Evolutionary conservation across 306 rosid species (phyloP), one percentile per base, ranked within the genome.

Genomic region (Trifolium dubium): DNA sequence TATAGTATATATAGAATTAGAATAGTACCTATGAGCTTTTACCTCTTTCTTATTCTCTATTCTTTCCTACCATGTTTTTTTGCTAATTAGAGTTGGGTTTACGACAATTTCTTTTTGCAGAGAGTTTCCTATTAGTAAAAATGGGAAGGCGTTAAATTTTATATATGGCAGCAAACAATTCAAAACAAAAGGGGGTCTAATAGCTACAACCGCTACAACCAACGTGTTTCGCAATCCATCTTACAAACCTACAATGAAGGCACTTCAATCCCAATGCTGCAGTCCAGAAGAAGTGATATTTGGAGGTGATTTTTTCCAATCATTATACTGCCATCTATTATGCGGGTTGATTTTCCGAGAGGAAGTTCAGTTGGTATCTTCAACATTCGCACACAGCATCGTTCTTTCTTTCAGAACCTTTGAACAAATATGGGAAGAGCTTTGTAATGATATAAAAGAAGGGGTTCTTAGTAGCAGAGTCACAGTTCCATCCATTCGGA

Each of bases 281-380:
- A 89, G 99, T 90, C 99, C 98, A 0, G 97, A 95, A 14, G 99
- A 92, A 75, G 99, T 95, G 54, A 88, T 95, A 55, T 95, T 95
- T 30, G 97, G 97, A 29, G 84, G 90, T 5, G 98, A 92, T 70
- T 90, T 92, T 70, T 86, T 80, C 67, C 96, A 95, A 74, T 92
- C 99, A 6, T 53, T 95, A 7, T 95, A 95, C 77, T 95, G 99
- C 77, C 99, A 95, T 79, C 87, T 95, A 59, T 69, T 95, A 15
- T 85, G 98, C 54, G 98, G 97, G 1, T 76, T 95, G 4, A 86
- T 95, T 54, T 90, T 83, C 67, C 67, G 84, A 0, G 90, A 92
- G 0, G 92, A 92, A 46, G 84, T 95, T 75, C 90, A 89, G 46
- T 31, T 80, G 14, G 85, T 95, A 15, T 81, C 76, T 18, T 95